These are phyloP conservation scores for Linanthus parryae DNA, from an alignment of 148 eudicot genomes.

Conservation along the genomic window DNA sequence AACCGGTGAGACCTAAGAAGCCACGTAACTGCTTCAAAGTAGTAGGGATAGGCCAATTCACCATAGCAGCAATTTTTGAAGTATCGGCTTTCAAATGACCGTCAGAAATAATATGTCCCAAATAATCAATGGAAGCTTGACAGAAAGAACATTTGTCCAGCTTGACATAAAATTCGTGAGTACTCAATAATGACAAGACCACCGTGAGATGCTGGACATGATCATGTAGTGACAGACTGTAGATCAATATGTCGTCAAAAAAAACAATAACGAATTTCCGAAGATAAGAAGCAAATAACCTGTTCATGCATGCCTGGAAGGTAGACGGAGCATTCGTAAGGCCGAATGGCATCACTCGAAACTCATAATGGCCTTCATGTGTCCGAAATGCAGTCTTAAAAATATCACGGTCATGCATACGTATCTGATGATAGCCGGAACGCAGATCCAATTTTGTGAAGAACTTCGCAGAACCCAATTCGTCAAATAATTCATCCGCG, in stretches of 20 bases:
- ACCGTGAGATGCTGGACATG: not conserved
- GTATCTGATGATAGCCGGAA: not conserved
- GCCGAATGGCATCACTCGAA: not conserved
- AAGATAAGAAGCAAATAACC: not conserved
- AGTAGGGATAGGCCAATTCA: not conserved
- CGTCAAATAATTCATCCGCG: not conserved
- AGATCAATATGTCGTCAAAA: not conserved
- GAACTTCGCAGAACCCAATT: not conserved
- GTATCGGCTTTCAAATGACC: not conserved
- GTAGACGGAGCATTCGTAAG: not conserved
- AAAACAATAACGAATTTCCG: not conserved
- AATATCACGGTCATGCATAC: not conserved
- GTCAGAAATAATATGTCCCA: not conserved
- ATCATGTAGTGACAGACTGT: not conserved
- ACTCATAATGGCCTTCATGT: not conserved
- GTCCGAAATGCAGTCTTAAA: not conserved
- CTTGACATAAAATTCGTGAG: not conserved
- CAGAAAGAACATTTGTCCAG: not conserved
- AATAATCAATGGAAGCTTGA: not conserved
- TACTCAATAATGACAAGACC: not conserved
- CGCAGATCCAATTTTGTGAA: not conserved
- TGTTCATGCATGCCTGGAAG: not conserved
- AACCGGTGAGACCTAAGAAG: not conserved
- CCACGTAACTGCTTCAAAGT: not conserved
- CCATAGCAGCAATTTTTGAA: not conserved